Evolutionary conservation across 1,284 basidiomycete species (phyloP).

Genomic region (Ceratobasidium sp.): DNA sequence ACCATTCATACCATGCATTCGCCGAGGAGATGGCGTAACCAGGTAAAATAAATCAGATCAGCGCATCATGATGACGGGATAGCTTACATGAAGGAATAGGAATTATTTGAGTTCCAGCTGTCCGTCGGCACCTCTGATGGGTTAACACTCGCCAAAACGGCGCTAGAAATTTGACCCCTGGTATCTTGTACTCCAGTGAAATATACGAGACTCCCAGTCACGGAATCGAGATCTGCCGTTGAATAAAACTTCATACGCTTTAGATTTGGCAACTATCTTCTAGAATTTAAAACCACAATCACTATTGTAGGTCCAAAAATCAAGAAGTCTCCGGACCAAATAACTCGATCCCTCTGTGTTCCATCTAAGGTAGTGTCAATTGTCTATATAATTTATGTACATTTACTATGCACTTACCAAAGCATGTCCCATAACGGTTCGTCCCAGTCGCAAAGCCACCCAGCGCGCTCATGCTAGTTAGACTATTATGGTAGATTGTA

Average conservation of each 20-base stretch:
- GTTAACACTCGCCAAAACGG: not conserved
- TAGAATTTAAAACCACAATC: no score
- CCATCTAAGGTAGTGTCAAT: no score
- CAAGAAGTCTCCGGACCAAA: not conserved
- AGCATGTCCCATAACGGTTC: not conserved
- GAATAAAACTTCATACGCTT: not conserved
- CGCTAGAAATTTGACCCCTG: not conserved
- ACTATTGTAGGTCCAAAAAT: slow-evolving; percentile 1
- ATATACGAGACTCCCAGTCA: not conserved
- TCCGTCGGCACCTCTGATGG: not conserved
- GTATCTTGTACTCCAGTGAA: not conserved
- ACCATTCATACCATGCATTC: slow-evolving; percentile 3
- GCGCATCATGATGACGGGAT: not conserved
- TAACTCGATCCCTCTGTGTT: not conserved
- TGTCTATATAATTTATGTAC: no score
- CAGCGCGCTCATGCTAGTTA: not conserved
- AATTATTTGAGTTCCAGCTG: not conserved
- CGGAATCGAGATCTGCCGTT: not conserved
- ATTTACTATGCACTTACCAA: not conserved
- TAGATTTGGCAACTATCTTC: no score
- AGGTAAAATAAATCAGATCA: not conserved
- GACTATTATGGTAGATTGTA: not conserved
- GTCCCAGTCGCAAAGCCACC: not conserved
- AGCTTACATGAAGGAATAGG: not conserved
- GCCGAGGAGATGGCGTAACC: not conserved